Evolutionary conservation across 352 stramenopile genomes (phyloP), one percentile per base, ranked within the genome.

Genomic region (Phytophthora meadii): DNA sequence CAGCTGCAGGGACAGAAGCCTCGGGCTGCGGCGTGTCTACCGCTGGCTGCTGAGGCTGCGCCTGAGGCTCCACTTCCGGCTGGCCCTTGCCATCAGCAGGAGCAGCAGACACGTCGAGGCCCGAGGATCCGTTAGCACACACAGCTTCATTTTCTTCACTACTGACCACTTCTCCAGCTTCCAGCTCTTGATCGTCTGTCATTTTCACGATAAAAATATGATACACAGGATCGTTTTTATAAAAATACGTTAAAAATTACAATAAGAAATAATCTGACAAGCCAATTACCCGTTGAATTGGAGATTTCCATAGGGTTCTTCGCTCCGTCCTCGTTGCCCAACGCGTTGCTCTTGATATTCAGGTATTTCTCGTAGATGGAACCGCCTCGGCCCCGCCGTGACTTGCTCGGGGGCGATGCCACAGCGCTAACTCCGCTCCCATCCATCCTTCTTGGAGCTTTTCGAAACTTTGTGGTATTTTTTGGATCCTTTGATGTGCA

Each of bases 91-190:
- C 58, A 55, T 55, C 50, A 60, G 30, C 34, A 65, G 37, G 36
- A 67, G 51, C 64, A 58, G 37, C 61, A 76, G 66, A 70, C 56
- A 62, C 56, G 44, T 53, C 50, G 30, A 22, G 14, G 51, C 56
- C 61, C 46, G 42, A 65, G 65, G 52, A 22, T 64, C 50, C 61
- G 28, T 72, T 72, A 42, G 54, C 61, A 68, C 66, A 61, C 57
- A 53, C 41, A 69, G 52, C 54, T n/a, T 61, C 41, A 66, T 72
- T 73, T 15, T 75, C 70, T 62, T 71, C 50, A 12, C 36, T 76
- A 88, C 71, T 81, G 59, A 87, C 76, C 76, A 84, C 71, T 83
- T 85, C 76, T 65, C 79, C 79, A 56, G 76, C 79, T 68, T 87
- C 79, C 24, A 84, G 66, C 25, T 87, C 79, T 59, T 76, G 57